Percentiles rank a stretch among this genome's conserved stretches.
Evolutionary conservation across 371 early-diverging fungal species (phyloP).

Genomic region (Lichtheimia ornata): DNA sequence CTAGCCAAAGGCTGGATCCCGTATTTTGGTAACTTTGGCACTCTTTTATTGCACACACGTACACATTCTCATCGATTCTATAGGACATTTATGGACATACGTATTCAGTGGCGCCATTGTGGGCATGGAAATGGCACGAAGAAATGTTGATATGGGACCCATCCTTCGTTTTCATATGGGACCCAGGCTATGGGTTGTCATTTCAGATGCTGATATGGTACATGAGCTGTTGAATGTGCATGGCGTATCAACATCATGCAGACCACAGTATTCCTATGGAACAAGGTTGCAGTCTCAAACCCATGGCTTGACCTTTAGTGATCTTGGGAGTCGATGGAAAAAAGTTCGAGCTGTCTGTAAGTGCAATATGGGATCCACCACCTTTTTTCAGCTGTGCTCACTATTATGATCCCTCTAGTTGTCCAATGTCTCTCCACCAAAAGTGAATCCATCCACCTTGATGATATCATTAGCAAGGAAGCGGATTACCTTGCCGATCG

Average conservation of each 20-base stretch:
- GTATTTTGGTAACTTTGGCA: constrained; percentile 9
- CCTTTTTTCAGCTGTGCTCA: not conserved
- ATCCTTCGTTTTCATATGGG: constrained; percentile 18
- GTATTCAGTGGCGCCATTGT: not conserved
- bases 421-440: no score
- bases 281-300: constrained; percentile 11
- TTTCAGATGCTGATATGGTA: constrained; percentile 20
- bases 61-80: no score
- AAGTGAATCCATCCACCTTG: no score
- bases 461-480: not conserved
- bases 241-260: constrained; percentile 15
- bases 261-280: constrained; percentile 14
- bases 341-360: constrained; percentile 14
- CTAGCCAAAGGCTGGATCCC: constrained; percentile 7
- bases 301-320: constrained; percentile 13
- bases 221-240: constrained; percentile 20
- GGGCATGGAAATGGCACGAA: not conserved
- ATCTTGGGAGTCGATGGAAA: constrained; percentile 12
- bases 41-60: no score
- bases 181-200: constrained; percentile 18
- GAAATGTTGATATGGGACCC: not conserved
- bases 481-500: constrained; percentile 3
- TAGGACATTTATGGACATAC: constrained; percentile 18
- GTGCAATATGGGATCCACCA: not conserved
- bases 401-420: no score